phyloP scores from a whole-genome alignment of 1,284 basidiomycete genomes.

The Apiotrichum domesticum region DNA sequence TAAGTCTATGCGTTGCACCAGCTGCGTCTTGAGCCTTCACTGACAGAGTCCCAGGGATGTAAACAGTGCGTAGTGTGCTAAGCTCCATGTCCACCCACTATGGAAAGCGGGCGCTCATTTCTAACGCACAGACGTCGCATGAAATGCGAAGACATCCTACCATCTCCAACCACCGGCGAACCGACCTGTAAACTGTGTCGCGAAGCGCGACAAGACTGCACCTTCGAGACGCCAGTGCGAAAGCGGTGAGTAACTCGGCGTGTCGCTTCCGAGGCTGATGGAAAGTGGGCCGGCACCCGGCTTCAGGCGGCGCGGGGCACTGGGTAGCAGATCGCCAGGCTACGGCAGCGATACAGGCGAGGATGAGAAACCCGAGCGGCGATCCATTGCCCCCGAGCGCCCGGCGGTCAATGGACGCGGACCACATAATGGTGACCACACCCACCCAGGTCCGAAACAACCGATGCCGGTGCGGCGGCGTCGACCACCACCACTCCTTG shows the following conservation, averaged over 20 bases:
- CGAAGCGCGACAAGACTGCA: slow-evolving; percentile 20
- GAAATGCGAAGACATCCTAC: slow-evolving; percentile 23
- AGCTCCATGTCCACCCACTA: no score
- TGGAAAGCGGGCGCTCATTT: no score
- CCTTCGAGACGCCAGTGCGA: slow-evolving; percentile 24
- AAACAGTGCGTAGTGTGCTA: slow-evolving; percentile 10
- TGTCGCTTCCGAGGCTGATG: not conserved
- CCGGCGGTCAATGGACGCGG: not conserved
- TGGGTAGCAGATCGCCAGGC: slow-evolving; percentile 1
- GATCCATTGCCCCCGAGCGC: not conserved
- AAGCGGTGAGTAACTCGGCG: slow-evolving; percentile 20
- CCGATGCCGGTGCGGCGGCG: not conserved
- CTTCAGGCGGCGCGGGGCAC: slow-evolving; percentile 9
- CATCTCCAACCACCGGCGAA: slow-evolving; percentile 3
- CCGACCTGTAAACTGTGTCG: slow-evolving; percentile 24
- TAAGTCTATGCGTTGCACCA: slow-evolving; percentile 8
- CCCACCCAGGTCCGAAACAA: not conserved
- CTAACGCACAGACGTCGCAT: slow-evolving; percentile 21
- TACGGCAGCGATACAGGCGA: not conserved
- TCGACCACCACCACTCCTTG: slow-evolving; percentile 17
- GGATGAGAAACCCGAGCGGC: not conserved
- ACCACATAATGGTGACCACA: not conserved
- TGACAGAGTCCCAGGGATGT: slow-evolving; percentile 14
- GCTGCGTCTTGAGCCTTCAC: not conserved
- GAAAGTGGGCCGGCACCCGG: slow-evolving; percentile 13